Evolutionary conservation across 116 monocot genomes (phyloP), one percentile per base, ranked within the genome.

Genomic region (Iris pallida): DNA sequence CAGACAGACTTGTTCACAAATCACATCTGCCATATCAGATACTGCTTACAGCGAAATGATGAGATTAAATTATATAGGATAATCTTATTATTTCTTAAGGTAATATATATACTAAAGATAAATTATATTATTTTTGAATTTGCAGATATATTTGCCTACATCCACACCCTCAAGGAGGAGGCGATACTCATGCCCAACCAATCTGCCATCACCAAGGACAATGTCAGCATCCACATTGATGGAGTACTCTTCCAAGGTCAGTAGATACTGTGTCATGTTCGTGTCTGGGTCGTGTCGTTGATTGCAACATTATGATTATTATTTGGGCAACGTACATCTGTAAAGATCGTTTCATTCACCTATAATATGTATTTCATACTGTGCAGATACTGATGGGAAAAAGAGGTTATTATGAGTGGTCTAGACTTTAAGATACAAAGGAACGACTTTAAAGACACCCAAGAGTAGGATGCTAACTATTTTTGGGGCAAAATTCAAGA

Each of bases 121-220:
- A 40, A n/a, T n/a, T n/a, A n/a, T n/a, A n/a, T n/a, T n/a, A 42
- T 18, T 45, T 65, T 7, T 75, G 65, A 20, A 73, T 68, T 56
- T 73, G 83, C 76, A 86, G 86, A 77, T n/a, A n/a, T n/a, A n/a
- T n/a, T 93, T 67, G 89, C 93, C 0, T 93, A 93, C 55, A 89
- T 89, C 5, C 93, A 93, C 68, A 86, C 93, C 7, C 93, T 93
- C 68, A 93, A 93, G 80, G 93, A 93, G 75, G 93, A 93, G 75
- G 86, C 93, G 45, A 93, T 93, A 7, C 93, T 86, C 14, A 93
- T 93, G 44, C 92, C 92, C 7, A 81, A 93, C 65, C 92, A 93
- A 67, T 86, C 86, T 18, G 89, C 89, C 57, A 93, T 93, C 57
- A 93, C 92, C 55, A 93, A 89, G 77, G 89, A 93, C 74, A 93